These are phyloP conservation scores for Collariella sp. DNA, from an alignment of 495 filamentous ascomycete species.

Conservation along the genomic window DNA sequence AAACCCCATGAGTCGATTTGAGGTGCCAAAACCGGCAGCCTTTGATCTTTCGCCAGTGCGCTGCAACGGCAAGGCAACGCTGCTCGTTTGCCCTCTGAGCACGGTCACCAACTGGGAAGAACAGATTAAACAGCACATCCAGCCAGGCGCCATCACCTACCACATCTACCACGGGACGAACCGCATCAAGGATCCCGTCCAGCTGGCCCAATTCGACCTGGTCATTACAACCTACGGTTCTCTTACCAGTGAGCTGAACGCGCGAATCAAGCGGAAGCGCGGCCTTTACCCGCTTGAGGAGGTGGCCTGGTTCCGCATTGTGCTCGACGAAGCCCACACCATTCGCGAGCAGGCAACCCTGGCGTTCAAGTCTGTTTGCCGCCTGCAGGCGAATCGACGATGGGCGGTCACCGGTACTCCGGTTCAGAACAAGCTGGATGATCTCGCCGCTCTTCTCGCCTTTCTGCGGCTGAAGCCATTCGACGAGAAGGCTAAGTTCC, in stretches of 20 bases:
- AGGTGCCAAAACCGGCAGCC: slow-evolving; percentile 27
- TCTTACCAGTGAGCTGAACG: slow-evolving; percentile 66
- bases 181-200: slow-evolving; percentile 55
- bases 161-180: slow-evolving; percentile 80
- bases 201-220: slow-evolving; percentile 66
- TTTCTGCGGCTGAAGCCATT: slow-evolving; percentile 85
- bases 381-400: slow-evolving; percentile 69
- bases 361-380: slow-evolving; percentile 74
- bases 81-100: slow-evolving; percentile 85
- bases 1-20: slow-evolving; percentile 25
- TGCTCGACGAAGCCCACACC: slow-evolving; percentile 90
- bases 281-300: slow-evolving; percentile 58
- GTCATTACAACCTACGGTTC: slow-evolving; percentile 89
- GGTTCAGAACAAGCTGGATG: slow-evolving; percentile 85
- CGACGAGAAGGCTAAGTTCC: slow-evolving; percentile 64
- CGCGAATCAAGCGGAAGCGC: slow-evolving; percentile 48
- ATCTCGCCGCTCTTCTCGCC: slow-evolving; percentile 80
- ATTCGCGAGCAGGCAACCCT: slow-evolving; percentile 77
- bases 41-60: slow-evolving; percentile 42
- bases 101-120: slow-evolving; percentile 87
- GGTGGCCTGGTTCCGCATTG: slow-evolving; percentile 89
- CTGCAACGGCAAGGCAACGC: slow-evolving; percentile 65
- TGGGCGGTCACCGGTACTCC: slow-evolving; percentile 96
- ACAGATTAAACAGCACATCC: slow-evolving; percentile 76
- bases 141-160: slow-evolving; percentile 48